Evolutionary conservation across 371 early-diverging fungal genomes (phyloP).

Genomic region (Zopfochytrium polystomum): DNA sequence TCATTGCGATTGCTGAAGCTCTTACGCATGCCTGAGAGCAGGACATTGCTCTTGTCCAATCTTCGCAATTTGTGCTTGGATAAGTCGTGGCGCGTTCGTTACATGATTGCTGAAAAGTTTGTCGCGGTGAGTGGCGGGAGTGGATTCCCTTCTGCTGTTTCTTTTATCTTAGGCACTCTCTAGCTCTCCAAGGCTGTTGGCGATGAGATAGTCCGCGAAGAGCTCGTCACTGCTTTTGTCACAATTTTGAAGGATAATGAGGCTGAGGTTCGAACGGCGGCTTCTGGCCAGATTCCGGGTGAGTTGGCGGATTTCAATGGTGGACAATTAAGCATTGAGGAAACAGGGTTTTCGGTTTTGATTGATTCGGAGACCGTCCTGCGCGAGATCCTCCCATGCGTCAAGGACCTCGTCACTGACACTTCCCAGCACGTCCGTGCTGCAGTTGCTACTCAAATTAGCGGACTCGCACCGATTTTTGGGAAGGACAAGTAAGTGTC

Average conservation of each 20-base stretch:
- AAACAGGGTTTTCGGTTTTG: conserved; percentile 75
- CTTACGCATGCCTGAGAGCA: conserved; percentile 73
- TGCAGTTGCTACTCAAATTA: conserved; percentile 92
- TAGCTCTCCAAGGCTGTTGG: conserved; percentile 82
- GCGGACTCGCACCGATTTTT: conserved; percentile 89
- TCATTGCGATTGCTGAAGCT: conserved; percentile 84
- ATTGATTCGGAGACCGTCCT: conserved; percentile 76
- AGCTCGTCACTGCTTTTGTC: conserved; percentile 72
- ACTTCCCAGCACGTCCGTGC: conserved; percentile 94
- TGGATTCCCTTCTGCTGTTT: conserved; percentile 4
- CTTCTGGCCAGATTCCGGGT: conserved; percentile 84
- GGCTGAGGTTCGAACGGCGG: conserved; percentile 95
- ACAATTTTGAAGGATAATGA: conserved; percentile 88
- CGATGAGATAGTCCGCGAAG: conserved; percentile 67
- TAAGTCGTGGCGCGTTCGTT: conserved; percentile 96
- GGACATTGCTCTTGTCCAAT: conserved; percentile 66
- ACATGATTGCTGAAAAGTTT: conserved; percentile 96
- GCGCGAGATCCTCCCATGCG: conserved; percentile 79
- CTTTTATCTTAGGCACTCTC: not conserved
- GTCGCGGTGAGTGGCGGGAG: conserved; percentile 58
- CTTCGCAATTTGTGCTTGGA: conserved; percentile 79
- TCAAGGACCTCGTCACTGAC: conserved; percentile 88
- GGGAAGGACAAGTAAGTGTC: conserved; percentile 82
- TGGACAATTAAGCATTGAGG: not conserved
- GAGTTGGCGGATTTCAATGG: conserved; percentile 14